Percentiles rank a stretch among this genome's conserved stretches.
Conservation (phyloP, 352 stramenopile genomes). For the Phytopythium mirpurense region DNA sequence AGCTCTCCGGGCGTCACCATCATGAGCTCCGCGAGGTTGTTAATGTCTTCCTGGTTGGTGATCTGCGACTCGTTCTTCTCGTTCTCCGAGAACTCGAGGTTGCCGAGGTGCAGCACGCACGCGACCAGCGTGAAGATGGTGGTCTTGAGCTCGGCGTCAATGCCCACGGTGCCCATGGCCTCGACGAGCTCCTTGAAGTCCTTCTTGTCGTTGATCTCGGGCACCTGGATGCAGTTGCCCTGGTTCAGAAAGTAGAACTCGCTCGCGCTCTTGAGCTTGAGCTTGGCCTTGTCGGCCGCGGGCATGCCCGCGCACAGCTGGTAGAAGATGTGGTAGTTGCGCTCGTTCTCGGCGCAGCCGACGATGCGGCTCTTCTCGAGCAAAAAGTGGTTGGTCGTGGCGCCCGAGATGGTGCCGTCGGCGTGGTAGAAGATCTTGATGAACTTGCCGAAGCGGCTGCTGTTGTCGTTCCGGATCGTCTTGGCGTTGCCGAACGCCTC, state of each 20-base stretch:
- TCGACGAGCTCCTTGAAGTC: conserved; percentile 92
- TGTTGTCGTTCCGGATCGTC: conserved; percentile 96
- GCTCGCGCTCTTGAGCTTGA: conserved; percentile 83
- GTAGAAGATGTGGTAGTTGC: conserved; percentile 99
- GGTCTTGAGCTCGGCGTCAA: conserved; percentile 86
- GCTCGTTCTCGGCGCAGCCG: conserved; percentile 88
- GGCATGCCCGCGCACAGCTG: conserved; percentile 89
- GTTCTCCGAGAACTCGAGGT: conserved; percentile 91
- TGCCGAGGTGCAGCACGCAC: conserved; percentile 96
- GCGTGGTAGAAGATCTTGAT: conserved; percentile 94
- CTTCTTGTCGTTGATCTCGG: conserved; percentile 94
- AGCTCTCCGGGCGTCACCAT: conserved; percentile 80
- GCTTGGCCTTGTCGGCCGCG: conserved; percentile 52
- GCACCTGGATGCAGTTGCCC: conserved; percentile 88
- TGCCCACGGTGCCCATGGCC: conserved; percentile 90
- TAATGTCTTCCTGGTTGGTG: conserved; percentile 55
- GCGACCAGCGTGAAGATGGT: conserved; percentile 95
- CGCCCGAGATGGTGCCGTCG: conserved; percentile 88
- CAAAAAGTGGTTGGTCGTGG: conserved; percentile 96
- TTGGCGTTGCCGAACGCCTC: conserved; percentile 93
- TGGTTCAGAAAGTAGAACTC: conserved; percentile 94
- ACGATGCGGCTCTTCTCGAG: conserved; percentile 98
- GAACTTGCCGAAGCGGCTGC: conserved; percentile 95
- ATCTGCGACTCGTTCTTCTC: conserved; percentile 80
- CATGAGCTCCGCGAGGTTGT: conserved; percentile 76